Percentiles rank a stretch among this genome's conserved stretches.
Conservation (phyloP, 208 protist genomes). For the Crithidia fasciculata region DNA sequence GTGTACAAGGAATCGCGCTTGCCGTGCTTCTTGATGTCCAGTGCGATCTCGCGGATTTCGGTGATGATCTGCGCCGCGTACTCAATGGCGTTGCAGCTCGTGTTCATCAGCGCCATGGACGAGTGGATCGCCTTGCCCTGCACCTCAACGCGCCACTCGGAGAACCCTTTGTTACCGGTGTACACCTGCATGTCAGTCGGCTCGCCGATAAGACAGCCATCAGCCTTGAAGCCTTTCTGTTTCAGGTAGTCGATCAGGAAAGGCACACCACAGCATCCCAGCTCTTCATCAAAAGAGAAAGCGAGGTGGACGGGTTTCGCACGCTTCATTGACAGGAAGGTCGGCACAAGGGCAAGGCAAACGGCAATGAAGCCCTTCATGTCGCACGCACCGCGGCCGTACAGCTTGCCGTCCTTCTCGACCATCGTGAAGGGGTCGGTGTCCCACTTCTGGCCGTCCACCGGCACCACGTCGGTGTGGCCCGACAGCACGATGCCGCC, state of each 20-base stretch:
- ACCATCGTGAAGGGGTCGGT: constrained; percentile 58
- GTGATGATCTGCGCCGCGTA: constrained; percentile 49
- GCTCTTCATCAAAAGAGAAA: constrained; percentile 57
- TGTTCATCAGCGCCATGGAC: constrained; percentile 46
- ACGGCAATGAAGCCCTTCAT: constrained; percentile 73
- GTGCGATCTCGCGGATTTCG: constrained; percentile 36
- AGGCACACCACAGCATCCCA: constrained; percentile 41
- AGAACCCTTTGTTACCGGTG: constrained; percentile 44
- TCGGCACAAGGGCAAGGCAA: constrained; percentile 40
- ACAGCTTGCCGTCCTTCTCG: constrained; percentile 55
- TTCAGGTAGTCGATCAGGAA: constrained; percentile 41
- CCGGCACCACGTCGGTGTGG: constrained; percentile 58
- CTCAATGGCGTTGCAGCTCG: constrained; percentile 53
- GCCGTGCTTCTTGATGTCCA: constrained; percentile 36
- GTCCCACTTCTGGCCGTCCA: constrained; percentile 61
- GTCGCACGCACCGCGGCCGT: constrained; percentile 55
- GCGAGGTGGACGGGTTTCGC: constrained; percentile 58
- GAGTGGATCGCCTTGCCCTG: constrained; percentile 57
- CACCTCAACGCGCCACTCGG: constrained; percentile 34
- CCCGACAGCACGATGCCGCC: constrained; percentile 56
- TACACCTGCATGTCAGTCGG: constrained; percentile 26
- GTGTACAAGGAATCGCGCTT: constrained; percentile 23
- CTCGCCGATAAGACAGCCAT: constrained; percentile 19
- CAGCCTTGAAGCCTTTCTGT: constrained; percentile 37
- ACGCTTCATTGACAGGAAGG: constrained; percentile 45